Conservation (phyloP, 441 rosid genomes). For the Viola pubescens region DNA sequence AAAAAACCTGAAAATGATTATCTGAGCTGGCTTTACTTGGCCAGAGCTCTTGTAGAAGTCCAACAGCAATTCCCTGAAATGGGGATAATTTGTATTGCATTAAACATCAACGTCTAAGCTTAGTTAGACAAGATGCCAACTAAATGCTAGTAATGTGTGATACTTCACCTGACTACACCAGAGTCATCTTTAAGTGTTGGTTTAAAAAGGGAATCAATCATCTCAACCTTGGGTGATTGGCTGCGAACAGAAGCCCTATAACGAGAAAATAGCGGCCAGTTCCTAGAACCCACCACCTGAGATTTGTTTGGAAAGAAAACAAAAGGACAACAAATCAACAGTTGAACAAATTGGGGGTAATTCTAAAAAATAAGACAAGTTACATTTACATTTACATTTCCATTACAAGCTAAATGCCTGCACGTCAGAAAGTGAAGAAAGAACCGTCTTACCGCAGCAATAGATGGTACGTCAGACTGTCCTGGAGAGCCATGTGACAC, state of each 20-base stretch:
- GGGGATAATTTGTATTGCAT: background rate
- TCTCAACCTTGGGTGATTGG: constrained; percentile 69
- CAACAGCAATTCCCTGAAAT: constrained; percentile 51
- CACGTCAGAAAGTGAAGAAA: background rate
- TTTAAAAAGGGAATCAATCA: constrained; percentile 54
- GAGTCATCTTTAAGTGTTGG: constrained; percentile 39
- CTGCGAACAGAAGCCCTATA: constrained; percentile 67
- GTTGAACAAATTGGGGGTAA: background rate
- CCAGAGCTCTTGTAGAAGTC: constrained; percentile 62
- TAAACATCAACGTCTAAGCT: background rate
- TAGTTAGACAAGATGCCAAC: background rate
- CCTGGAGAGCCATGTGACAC: constrained; percentile 81
- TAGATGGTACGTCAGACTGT: constrained; percentile 54
- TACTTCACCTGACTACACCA: constrained; percentile 52
- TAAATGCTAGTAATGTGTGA: background rate
- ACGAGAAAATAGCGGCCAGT: constrained; percentile 66
- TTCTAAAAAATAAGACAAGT: background rate
- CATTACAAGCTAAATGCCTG: background rate
- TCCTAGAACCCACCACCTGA: constrained; percentile 58
- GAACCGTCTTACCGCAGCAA: constrained; percentile 53
- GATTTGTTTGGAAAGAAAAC: background rate
- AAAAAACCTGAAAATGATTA: constrained; percentile 64
- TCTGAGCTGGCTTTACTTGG: constrained; percentile 59
- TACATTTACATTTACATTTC: background rate
- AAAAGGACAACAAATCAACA: background rate